Evolutionary conservation across 2,329 filamentous ascomycete species (phyloP).

Genomic region (Claviceps paspali): DNA sequence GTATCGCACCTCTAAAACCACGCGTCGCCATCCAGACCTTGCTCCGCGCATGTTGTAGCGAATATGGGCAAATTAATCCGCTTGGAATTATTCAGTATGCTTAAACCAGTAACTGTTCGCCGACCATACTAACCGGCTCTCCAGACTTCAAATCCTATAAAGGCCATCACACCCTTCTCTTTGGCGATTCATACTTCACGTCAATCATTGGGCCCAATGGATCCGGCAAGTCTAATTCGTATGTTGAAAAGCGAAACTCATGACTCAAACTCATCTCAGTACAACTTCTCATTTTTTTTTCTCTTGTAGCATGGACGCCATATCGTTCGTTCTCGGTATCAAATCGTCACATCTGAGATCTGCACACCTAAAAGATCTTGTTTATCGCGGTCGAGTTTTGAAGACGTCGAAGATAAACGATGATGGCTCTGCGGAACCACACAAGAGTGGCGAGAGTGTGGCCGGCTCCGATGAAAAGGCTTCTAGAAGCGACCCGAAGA

Average conservation of each 20-base stretch:
- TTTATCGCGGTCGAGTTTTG: conserved; percentile 88
- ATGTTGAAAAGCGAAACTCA: conserved; percentile 19
- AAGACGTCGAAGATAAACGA: conserved; percentile 87
- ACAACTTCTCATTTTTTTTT: background rate
- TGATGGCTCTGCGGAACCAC: conserved; percentile 58
- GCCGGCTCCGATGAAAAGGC: conserved; percentile 46
- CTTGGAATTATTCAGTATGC: conserved; percentile 83
- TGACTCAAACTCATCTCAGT: background rate
- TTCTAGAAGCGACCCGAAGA: conserved; percentile 73
- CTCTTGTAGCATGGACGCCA: conserved; percentile 75
- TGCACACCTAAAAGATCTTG: conserved; percentile 79
- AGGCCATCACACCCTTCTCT: conserved; percentile 83
- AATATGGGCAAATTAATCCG: conserved; percentile 93
- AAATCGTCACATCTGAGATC: conserved; percentile 97
- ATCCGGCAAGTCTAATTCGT: conserved; percentile 98
- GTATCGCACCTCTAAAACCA: background rate
- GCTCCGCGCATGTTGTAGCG: conserved; percentile 10
- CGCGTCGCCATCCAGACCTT: background rate
- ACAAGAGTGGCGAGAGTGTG: conserved; percentile 47
- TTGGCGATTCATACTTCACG: conserved; percentile 96
- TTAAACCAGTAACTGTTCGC: conserved; percentile 7
- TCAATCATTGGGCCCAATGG: conserved; percentile 99
- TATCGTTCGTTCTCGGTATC: conserved; percentile 96
- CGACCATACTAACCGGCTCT: conserved; percentile 5
- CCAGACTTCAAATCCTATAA: conserved; percentile 99